Evolutionary conservation across 2,329 filamentous ascomycete species (phyloP).

Genomic region (Ophiostoma angusticollis): DNA sequence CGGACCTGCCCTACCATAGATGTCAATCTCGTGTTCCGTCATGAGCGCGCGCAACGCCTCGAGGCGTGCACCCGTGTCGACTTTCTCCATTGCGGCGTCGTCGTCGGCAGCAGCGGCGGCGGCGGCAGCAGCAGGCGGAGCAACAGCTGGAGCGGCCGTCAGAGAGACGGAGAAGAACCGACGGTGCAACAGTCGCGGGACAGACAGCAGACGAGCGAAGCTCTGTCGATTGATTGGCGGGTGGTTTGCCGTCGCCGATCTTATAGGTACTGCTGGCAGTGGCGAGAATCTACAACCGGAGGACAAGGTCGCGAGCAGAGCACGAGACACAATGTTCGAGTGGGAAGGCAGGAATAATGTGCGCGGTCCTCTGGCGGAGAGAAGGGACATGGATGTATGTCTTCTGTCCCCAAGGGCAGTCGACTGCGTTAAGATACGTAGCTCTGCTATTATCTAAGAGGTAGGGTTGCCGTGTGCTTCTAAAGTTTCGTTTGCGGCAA

Average conservation of each 20-base stretch:
- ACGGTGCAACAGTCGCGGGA: neutral
- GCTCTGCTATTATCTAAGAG: too few species aligned
- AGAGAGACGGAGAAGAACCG: neutral
- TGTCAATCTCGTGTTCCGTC: conserved; percentile 72
- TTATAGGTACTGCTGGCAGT: too few species aligned
- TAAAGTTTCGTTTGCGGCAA: too few species aligned
- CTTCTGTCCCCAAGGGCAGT: neutral
- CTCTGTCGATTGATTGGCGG: too few species aligned
- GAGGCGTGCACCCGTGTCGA: conserved; percentile 68
- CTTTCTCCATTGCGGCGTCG: conserved; percentile 69
- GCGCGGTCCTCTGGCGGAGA: neutral
- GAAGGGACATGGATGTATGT: conserved; percentile 5
- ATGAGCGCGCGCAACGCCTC: conserved; percentile 69
- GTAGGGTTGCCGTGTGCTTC: too few species aligned
- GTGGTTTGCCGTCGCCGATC: too few species aligned
- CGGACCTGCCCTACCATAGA: conserved; percentile 76
- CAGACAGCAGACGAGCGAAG: too few species aligned
- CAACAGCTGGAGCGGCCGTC: too few species aligned
- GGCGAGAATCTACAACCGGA: too few species aligned
- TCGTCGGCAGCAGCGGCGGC: conserved; percentile 13
- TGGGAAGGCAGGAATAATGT: conserved; percentile 1
- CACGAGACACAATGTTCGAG: conserved; percentile 5
- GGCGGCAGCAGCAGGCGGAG: conserved; percentile 1
- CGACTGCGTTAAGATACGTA: too few species aligned
- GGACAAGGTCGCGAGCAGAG: too few species aligned